Evolutionary conservation across 352 stramenopile genomes (phyloP).

Genomic region (Plasmopara viticola): DNA sequence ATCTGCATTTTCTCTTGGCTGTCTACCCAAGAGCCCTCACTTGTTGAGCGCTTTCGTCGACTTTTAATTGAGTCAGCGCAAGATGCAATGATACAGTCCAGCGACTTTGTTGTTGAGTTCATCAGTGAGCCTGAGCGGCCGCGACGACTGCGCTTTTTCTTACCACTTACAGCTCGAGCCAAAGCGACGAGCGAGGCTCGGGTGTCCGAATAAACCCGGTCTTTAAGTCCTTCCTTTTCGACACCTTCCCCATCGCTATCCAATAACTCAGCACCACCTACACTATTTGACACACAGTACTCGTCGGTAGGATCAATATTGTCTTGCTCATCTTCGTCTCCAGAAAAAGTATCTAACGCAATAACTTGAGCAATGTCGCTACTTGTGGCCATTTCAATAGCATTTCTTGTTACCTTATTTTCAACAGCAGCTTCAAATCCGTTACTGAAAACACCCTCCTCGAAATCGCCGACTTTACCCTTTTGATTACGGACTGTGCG

Average conservation of each 20-base stretch:
- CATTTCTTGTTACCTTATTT: slow-evolving; percentile 35
- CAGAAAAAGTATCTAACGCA: slow-evolving; percentile 41
- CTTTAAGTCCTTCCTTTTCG: slow-evolving; percentile 38
- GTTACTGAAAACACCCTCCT: slow-evolving; percentile 13
- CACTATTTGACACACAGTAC: slow-evolving; percentile 16
- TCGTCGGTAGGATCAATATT: slow-evolving; percentile 21
- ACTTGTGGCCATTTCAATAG: slow-evolving; percentile 67
- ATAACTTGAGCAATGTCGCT: slow-evolving; percentile 70
- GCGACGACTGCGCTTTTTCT: slow-evolving; percentile 38
- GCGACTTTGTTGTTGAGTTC: slow-evolving; percentile 52
- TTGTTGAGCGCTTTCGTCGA: slow-evolving; percentile 47
- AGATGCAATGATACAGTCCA: slow-evolving; percentile 63
- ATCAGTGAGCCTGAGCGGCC: slow-evolving; percentile 54
- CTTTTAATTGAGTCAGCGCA: slow-evolving; percentile 44
- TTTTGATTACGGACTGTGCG: slow-evolving; percentile 33
- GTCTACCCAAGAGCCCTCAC: slow-evolving; percentile 40
- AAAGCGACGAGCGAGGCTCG: slow-evolving; percentile 22
- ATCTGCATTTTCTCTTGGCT: slow-evolving; percentile 20
- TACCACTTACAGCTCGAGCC: slow-evolving; percentile 22
- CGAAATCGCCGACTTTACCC: slow-evolving; percentile 17
- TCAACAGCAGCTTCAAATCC: slow-evolving; percentile 11
- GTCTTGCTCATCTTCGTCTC: slow-evolving; percentile 31
- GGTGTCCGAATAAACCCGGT: slow-evolving; percentile 56
- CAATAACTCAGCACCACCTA: slow-evolving; percentile 15
- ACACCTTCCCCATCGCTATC: slow-evolving; percentile 24